These are phyloP conservation scores for Rhytidiadelphus loreus DNA, from an alignment of 225 moss, liverwort and hornwort species.

Conservation along the genomic window DNA sequence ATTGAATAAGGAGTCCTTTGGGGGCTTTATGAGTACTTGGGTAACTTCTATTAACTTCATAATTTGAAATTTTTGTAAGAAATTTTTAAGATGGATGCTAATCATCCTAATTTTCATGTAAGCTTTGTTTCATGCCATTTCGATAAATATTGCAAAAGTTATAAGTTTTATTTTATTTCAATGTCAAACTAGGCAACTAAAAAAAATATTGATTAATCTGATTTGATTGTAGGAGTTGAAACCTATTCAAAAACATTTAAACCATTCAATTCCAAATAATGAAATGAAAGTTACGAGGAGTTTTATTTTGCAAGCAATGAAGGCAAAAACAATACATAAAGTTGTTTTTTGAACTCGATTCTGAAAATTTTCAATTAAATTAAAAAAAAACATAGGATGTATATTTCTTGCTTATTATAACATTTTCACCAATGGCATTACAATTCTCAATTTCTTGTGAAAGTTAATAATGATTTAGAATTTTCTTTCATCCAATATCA, in stretches of 20 bases:
- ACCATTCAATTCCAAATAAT: background rate
- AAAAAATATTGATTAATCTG: background rate
- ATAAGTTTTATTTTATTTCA: background rate
- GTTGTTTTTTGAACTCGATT: background rate
- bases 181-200: accelerated
- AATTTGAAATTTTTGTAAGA: background rate
- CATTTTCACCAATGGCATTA: accelerated
- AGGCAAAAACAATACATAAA: background rate
- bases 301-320: background rate
- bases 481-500: background rate
- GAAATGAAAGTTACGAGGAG: background rate
- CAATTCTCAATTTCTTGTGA: background rate
- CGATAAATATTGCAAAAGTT: background rate
- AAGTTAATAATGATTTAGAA: background rate
- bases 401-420: background rate
- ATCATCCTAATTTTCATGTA: background rate
- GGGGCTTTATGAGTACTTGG: accelerated
- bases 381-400: background rate
- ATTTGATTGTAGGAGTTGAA: background rate
- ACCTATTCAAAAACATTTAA: background rate
- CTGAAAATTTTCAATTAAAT: background rate
- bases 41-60: background rate
- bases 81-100: background rate
- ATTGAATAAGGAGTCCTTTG: accelerated
- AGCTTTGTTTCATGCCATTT: background rate